Evolutionary conservation across 2,329 filamentous ascomycete species (phyloP).

Genomic region (Bertia moriformis): DNA sequence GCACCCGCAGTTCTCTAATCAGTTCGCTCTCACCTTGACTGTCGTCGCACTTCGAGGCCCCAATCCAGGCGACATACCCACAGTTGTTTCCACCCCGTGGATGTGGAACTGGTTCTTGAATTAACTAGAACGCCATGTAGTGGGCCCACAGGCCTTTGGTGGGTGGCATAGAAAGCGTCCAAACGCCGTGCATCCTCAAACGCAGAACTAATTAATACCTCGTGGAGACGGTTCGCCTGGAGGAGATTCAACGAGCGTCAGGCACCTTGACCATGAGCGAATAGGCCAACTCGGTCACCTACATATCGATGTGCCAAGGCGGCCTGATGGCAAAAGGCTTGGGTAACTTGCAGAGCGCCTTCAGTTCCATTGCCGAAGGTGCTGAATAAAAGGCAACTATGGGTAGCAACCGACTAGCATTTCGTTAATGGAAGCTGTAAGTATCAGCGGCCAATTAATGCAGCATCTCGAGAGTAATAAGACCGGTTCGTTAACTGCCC

Average conservation of each 20-base stretch:
- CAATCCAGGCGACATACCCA: not conserved
- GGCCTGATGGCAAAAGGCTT: not conserved
- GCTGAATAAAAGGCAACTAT: too few species aligned
- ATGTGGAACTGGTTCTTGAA: not conserved
- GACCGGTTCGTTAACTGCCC: too few species aligned
- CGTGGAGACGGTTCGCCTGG: conserved; percentile 29
- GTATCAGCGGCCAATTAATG: too few species aligned
- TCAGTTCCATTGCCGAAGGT: too few species aligned
- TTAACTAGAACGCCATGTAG: conserved; percentile 30
- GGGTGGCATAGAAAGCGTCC: conserved; percentile 13
- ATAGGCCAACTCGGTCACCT: too few species aligned
- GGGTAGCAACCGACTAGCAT: too few species aligned
- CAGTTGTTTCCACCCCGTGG: not conserved
- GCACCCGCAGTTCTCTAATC: not conserved
- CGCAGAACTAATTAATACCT: conserved; percentile 18
- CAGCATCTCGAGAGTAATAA: too few species aligned
- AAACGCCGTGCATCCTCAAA: conserved; percentile 14
- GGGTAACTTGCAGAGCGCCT: not conserved
- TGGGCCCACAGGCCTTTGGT: conserved; percentile 16
- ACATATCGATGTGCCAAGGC: not conserved
- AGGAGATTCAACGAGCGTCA: too few species aligned
- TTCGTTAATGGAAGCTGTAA: too few species aligned
- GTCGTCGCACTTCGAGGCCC: not conserved
- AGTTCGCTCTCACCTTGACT: not conserved
- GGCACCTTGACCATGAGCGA: too few species aligned